Evolutionary conservation across 495 filamentous ascomycete species (phyloP), one percentile per base, ranked within the genome.

Genomic region (Cercophora scortea): DNA sequence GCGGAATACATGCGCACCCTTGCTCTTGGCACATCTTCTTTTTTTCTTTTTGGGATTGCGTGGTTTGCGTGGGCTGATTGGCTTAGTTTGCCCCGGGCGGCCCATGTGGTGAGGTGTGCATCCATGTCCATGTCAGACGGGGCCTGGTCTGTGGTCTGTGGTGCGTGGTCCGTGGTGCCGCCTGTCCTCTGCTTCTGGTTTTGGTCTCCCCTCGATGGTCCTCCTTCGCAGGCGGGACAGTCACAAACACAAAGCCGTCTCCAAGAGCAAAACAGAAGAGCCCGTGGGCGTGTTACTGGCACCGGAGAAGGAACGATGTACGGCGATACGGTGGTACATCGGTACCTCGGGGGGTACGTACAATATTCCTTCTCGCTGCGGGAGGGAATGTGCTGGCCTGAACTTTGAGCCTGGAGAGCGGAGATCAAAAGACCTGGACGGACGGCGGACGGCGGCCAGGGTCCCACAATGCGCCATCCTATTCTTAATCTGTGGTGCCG

Each of bases 31-130:
- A 13, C 3, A 2, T 13, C 9, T 38, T 3, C 3, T 38, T 10
- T 13, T 10, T 13, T 38, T 38, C 10, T 10, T 13, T 13, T 55
- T 39, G 52, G 58, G 53, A 60, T 63, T 61, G 64, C 60, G 60
- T 60, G 62, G 62, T 59, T 54, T 59, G 55, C 57, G 58, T 51
- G 56, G 62, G 56, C 58, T 63, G 64, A 67, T 67, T 67, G 64
- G 62, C 43, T 42, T 39, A 39, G 45, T 35, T 35, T 47, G 44
- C 25, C 44, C 36, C 25, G 25, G 25, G 25, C 25, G 25, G 25
- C 25, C 25, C 25, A 25, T 25, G 25, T 25, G 25, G 25, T 25
- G 25, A 25, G 25, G 25, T 25, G 25, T 25, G 25, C 25, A 25
- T 25, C 25, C 25, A 25, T 25, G 25, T 25, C 25, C 25, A 25